A percentile compares a stretch with the other conserved stretches of the same genome.
Evolutionary conservation across 2,329 filamentous ascomycete genomes (phyloP).

Genomic region (Phialophora tarda): DNA sequence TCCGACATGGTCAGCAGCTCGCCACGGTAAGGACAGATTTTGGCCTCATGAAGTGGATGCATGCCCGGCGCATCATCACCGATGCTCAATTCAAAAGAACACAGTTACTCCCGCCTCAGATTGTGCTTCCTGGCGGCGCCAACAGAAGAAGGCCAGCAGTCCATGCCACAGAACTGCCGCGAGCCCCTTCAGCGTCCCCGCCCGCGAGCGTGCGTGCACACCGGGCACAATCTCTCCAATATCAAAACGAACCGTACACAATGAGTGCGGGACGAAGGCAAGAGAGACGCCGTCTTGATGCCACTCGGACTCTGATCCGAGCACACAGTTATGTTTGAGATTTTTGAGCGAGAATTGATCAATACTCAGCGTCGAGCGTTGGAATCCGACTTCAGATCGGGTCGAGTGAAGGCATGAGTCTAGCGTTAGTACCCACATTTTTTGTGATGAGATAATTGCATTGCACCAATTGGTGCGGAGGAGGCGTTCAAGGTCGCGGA

Average conservation of each 20-base stretch:
- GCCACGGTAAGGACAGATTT: slow-evolving; percentile 51
- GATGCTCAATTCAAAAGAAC: slow-evolving; percentile 52
- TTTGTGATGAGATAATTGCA: background rate
- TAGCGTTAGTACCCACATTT: background rate
- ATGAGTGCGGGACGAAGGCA: slow-evolving; percentile 36
- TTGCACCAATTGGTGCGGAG: background rate
- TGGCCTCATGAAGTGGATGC: slow-evolving; percentile 54
- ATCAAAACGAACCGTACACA: slow-evolving; percentile 35
- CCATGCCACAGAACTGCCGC: slow-evolving; percentile 23
- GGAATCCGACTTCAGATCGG: background rate
- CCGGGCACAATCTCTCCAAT: slow-evolving; percentile 29
- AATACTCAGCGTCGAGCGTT: background rate
- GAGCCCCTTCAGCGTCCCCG: slow-evolving; percentile 31
- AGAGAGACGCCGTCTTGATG: slow-evolving; percentile 38
- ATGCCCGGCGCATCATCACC: slow-evolving; percentile 49
- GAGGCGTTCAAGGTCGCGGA: slow-evolving; percentile 1
- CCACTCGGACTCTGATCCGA: slow-evolving; percentile 34
- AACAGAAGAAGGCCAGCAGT: slow-evolving; percentile 22
- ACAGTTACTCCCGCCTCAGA: slow-evolving; percentile 48
- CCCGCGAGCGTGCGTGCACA: slow-evolving; percentile 30
- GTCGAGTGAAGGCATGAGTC: background rate
- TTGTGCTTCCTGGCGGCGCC: slow-evolving; percentile 26
- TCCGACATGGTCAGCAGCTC: slow-evolving; percentile 49
- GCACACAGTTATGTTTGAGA: slow-evolving; percentile 32
- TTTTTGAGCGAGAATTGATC: background rate